phyloP scores from a whole-genome alignment of 306 rosid genomes.

The Sesbania bispinosa region DNA sequence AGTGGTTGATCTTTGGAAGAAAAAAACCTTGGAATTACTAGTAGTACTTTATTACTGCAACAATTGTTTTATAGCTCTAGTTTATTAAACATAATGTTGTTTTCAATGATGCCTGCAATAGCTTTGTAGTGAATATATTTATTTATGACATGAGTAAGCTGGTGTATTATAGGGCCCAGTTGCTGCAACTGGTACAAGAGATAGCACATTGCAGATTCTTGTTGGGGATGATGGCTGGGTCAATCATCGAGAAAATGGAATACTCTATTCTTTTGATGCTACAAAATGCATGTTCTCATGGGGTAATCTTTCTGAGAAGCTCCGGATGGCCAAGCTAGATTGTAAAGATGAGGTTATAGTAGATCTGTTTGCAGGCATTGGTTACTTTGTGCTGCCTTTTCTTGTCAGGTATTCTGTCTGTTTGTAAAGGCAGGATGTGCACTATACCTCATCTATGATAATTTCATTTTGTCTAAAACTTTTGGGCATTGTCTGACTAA shows the following conservation, averaged over 20 bases:
- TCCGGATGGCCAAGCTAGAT: conserved; percentile 66
- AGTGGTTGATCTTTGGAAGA: conserved; percentile 10
- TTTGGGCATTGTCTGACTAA: neutral
- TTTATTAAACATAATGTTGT: neutral
- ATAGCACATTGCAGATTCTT: conserved; percentile 82
- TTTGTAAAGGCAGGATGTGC: neutral
- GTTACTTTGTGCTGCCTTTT: conserved; percentile 92
- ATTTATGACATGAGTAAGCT: conserved; percentile 18
- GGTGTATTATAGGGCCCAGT: conserved; percentile 68
- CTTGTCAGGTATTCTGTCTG: conserved; percentile 66
- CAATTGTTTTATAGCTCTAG: conserved; percentile 5
- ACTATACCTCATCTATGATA: conserved; percentile 17
- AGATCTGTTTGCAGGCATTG: conserved; percentile 91
- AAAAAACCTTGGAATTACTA: neutral
- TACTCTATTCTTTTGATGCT: conserved; percentile 76
- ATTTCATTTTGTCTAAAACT: neutral
- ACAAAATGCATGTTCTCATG: conserved; percentile 98
- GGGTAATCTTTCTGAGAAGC: conserved; percentile 96
- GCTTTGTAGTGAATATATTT: conserved; percentile 12
- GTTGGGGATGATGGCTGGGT: conserved; percentile 94
- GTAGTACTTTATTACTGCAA: neutral
- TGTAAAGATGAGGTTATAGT: conserved; percentile 75
- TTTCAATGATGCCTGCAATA: conserved; percentile 20
- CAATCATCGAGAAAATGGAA: conserved; percentile 86
- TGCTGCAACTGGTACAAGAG: conserved; percentile 87